Evolutionary conservation across 2,329 filamentous ascomycete genomes (phyloP).

Genomic region (Pseudocercospora pini-densiflorae): DNA sequence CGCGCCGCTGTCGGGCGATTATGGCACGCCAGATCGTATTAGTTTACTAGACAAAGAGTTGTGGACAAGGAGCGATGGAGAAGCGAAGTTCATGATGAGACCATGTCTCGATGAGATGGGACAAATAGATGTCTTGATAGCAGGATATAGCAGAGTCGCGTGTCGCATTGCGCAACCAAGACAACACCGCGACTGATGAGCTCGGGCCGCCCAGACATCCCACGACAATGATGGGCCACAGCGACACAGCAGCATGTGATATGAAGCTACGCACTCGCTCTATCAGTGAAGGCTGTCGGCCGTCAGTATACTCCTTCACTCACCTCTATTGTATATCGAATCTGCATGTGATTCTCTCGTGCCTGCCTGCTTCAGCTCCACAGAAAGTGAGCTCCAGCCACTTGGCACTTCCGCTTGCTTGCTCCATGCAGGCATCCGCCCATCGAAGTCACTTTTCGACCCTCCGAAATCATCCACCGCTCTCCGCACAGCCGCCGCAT

Average conservation of each 20-base stretch:
- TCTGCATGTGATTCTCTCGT: background rate
- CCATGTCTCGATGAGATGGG: background rate
- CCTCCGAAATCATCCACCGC: background rate
- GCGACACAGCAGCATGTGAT: background rate
- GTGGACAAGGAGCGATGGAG: constrained; percentile 12
- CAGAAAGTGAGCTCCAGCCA: too few relatives aligned
- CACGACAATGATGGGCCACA: background rate
- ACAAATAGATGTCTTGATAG: background rate
- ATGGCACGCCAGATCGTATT: background rate
- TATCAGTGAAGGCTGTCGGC: too few relatives aligned
- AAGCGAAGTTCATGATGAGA: constrained; percentile 9
- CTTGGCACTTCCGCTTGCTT: too few relatives aligned
- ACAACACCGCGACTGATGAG: constrained; percentile 4
- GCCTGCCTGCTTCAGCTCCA: background rate
- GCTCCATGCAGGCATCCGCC: background rate
- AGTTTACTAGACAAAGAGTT: background rate
- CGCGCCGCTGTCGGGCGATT: constrained; percentile 12
- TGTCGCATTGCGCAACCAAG: constrained; percentile 3
- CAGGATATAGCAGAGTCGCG: background rate
- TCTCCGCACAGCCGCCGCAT: background rate
- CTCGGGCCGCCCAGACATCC: background rate
- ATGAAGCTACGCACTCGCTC: background rate
- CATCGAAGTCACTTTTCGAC: background rate
- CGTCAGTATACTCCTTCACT: background rate
- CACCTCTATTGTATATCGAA: background rate